These are phyloP conservation scores for Apiotrichum akiyoshidainum DNA, from an alignment of 1,284 basidiomycete genomes.

Conservation along the genomic window DNA sequence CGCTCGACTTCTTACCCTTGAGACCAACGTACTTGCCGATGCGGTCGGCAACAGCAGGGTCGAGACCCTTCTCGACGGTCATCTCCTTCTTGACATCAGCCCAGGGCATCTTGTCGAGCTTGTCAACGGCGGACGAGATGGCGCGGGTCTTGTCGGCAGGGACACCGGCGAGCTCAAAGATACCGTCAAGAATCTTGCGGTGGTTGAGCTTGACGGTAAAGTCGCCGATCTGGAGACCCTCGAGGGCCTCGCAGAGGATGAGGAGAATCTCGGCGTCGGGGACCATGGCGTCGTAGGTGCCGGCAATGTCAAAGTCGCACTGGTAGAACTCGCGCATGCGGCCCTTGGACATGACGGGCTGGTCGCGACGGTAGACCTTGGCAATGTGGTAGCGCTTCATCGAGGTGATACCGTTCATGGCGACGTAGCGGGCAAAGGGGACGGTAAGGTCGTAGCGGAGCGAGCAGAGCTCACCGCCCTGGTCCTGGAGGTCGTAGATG, in stretches of 20 bases:
- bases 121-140: slow-evolving; percentile 98
- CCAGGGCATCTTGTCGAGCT: slow-evolving; percentile 96
- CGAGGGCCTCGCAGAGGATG: slow-evolving; percentile 75
- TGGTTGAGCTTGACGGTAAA: slow-evolving; percentile 98
- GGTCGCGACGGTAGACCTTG: slow-evolving; percentile 95
- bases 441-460: slow-evolving; percentile 96
- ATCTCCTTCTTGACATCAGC: slow-evolving; percentile 90
- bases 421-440: slow-evolving; percentile 90
- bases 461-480: slow-evolving; percentile 96
- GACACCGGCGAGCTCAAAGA: slow-evolving; percentile 96
- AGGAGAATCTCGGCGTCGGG: slow-evolving; percentile 90
- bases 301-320: slow-evolving; percentile 97
- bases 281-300: slow-evolving; percentile 91
- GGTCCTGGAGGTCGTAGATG: slow-evolving; percentile 96
- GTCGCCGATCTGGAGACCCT: slow-evolving; percentile 81
- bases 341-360: slow-evolving; percentile 96
- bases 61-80: slow-evolving; percentile 90
- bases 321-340: slow-evolving; percentile 99
- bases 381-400: slow-evolving; percentile 95
- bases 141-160: slow-evolving; percentile 83
- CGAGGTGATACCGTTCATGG: slow-evolving; percentile 77
- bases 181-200: slow-evolving; percentile 94
- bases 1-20: slow-evolving; percentile 63
- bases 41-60: slow-evolving; percentile 77
- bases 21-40: slow-evolving; percentile 96